Conservation (phyloP, 169 alveolate species). For the Cyclospora cayetanensis region DNA sequence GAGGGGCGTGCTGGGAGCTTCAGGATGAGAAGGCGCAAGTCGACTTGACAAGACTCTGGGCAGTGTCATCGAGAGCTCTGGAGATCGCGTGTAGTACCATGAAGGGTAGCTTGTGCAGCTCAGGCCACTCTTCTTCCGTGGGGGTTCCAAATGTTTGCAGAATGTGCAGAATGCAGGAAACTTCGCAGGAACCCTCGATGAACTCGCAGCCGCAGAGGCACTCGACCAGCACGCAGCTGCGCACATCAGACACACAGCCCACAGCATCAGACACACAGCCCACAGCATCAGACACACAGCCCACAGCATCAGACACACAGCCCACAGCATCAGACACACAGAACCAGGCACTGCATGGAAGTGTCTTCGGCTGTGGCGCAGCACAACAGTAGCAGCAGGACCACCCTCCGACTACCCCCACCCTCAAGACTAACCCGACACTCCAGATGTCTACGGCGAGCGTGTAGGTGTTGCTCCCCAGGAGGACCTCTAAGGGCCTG, state of each 20-base stretch:
- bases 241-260: neutral
- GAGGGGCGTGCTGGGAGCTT: no score
- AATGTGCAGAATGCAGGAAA: conserved; percentile 43
- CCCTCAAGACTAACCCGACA: conserved; percentile 67
- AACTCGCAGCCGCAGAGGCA: conserved; percentile 21
- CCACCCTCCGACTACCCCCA: neutral
- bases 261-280: neutral
- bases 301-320: neutral
- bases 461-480: conserved; percentile 94
- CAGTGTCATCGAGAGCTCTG: no score
- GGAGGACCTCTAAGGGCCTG: conserved; percentile 97
- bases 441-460: conserved; percentile 98
- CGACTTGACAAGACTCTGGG: no score
- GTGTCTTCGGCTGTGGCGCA: no score
- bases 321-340: neutral
- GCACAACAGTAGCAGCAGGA: neutral
- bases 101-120: neutral
- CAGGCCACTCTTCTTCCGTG: conserved; percentile 55
- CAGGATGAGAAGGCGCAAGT: no score
- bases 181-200: conserved; percentile 54
- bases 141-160: conserved; percentile 60
- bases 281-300: conserved; percentile 1
- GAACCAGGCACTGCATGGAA: no score
- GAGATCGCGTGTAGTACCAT: neutral
- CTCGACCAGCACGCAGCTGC: neutral